Evolutionary conservation across 441 rosid species (phyloP).

Genomic region (Gossypium aridum): DNA sequence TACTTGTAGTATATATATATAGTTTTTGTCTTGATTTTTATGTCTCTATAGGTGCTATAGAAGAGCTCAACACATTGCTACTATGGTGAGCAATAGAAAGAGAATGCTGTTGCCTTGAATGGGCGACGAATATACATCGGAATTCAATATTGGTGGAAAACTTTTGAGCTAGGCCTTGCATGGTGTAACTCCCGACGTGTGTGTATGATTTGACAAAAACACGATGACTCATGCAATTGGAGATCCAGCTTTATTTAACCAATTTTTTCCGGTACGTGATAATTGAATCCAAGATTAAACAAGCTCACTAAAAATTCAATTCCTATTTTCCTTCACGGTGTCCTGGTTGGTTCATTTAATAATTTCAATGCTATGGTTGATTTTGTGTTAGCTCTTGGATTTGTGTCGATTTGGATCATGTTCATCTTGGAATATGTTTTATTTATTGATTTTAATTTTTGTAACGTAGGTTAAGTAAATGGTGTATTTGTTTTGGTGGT

Average conservation of each 20-base stretch:
- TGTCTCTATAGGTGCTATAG: conserved; percentile 19
- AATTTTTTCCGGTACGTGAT: conserved; percentile 17
- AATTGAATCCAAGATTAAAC: conserved; percentile 20
- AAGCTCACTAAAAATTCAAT: conserved; percentile 20
- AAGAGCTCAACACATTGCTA: conserved; percentile 10
- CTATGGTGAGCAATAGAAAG: conserved; percentile 10
- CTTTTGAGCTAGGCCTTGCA: conserved; percentile 16
- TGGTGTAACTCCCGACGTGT: conserved; percentile 8
- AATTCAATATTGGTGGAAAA: conserved; percentile 6
- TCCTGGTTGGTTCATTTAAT: conserved; percentile 5
- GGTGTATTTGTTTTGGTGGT: neutral
- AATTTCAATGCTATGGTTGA: conserved; percentile 1
- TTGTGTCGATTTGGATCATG: neutral
- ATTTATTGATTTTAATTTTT: neutral
- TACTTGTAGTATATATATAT: neutral
- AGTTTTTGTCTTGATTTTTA: neutral
- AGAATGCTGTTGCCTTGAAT: conserved; percentile 15
- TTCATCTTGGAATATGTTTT: too few relatives aligned
- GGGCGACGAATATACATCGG: conserved; percentile 14
- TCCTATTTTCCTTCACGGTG: neutral
- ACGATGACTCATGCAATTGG: conserved; percentile 4
- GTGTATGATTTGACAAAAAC: conserved; percentile 6
- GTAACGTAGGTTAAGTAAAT: neutral
- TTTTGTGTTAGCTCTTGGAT: neutral
- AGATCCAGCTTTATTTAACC: conserved; percentile 5